Evolutionary conservation across 441 rosid genomes (phyloP), one percentile per base, ranked within the genome.

Genomic region (Gossypium gossypioides): DNA sequence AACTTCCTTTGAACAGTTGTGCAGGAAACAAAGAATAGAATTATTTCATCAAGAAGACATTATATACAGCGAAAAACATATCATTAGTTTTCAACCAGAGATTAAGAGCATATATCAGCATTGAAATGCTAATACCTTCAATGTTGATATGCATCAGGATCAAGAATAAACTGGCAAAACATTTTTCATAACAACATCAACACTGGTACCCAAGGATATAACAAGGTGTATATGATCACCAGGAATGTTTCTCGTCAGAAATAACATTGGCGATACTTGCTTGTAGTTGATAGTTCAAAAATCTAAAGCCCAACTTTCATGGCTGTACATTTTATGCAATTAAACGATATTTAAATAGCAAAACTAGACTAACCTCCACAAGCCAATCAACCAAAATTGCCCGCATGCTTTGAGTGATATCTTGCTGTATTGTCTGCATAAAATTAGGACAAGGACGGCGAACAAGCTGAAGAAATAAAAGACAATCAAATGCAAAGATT

Each of bases 331-430:
- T 65, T 44, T 22, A 44, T 1, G 16, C 4, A 2, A 51, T 16
- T 25, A 67, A 25, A 15, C n/a, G 6, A 27, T 16, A 42, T 61
- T 44, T 24, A 7, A 29, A 19, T 54, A 10, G 12, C 2, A 56
- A 52, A 78, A 25, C 18, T 5, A 46, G n/a, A 5, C 84, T 75
- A 72, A 86, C 93, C 91, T 89, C 93, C 29, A 87, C 91, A 78
- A 88, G 93, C 93, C 93, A 88, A 76, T 88, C 89, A 77, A 88
- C 71, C 77, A 88, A 72, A 78, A 89, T 87, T 21, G 86, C 89
- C 24, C 93, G 77, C 93, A 88, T 88, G 76, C 78, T 75, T 77
- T 79, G 83, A 52, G 89, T 84, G 56, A 89, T 79, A 73, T 89
- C 91, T 60, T 63, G 81, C 75, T 89, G 93, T 56, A 83, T 58